A percentile compares a stretch with the other conserved stretches of the same genome.
phyloP scores from a whole-genome alignment of 257 asterid species.

The Fraxinus americana region DNA sequence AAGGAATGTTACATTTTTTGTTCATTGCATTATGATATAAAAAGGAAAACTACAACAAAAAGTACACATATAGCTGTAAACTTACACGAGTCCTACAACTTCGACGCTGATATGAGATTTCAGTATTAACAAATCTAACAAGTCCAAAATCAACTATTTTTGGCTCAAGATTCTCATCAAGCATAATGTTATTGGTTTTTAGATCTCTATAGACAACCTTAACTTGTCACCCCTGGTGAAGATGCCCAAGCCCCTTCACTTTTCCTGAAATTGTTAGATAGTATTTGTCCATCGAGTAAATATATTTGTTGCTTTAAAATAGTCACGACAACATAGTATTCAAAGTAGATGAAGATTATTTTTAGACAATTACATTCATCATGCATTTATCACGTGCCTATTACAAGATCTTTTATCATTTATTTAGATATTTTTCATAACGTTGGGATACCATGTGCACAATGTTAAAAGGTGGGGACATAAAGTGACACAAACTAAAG shows the following conservation, averaged over 20 bases:
- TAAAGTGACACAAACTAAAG: no score
- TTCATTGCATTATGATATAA: not conserved
- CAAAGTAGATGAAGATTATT: no score
- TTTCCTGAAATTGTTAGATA: conserved; percentile 47
- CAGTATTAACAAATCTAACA: conserved; percentile 69
- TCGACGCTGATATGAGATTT: conserved; percentile 84
- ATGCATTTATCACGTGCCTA: no score
- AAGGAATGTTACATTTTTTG: not conserved
- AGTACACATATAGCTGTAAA: not conserved
- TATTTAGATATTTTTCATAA: no score
- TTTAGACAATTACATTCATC: no score
- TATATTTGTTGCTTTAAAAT: no score
- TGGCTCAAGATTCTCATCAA: no score
- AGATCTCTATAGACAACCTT: conserved; percentile 83
- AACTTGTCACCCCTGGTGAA: conserved; percentile 59
- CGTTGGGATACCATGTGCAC: no score
- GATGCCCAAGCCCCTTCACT: conserved; percentile 75
- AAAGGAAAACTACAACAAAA: not conserved
- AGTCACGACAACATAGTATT: no score
- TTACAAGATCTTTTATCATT: no score
- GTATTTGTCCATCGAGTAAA: no score
- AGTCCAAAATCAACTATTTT: conserved; percentile 95
- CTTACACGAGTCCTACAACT: conserved; percentile 89
- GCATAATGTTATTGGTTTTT: conserved; percentile 65
- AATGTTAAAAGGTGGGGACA: no score